Evolutionary conservation across 2,329 filamentous ascomycete genomes (phyloP).

Genomic region (Mollisia scopiformis): DNA sequence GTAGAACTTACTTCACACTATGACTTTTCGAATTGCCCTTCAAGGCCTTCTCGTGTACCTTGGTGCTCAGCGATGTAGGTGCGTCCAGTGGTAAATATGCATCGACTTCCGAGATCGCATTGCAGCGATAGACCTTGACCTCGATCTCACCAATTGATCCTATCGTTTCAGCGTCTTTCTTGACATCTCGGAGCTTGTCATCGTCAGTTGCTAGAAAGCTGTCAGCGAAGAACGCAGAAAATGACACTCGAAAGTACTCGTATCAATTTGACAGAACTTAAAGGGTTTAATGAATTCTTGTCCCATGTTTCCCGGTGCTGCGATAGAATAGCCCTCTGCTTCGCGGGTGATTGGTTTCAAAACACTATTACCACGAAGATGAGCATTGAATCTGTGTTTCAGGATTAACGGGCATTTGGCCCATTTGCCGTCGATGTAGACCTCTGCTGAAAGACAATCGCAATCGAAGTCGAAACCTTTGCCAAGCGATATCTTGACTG

Average conservation of each 20-base stretch:
- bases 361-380: neutral
- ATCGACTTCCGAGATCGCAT: neutral
- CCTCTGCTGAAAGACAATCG: neutral
- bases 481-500: neutral
- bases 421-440: constrained; percentile 1
- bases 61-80: neutral
- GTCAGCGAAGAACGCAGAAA: neutral
- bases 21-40: constrained; percentile 23
- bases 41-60: constrained; percentile 21
- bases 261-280: constrained; percentile 11
- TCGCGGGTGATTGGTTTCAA: neutral
- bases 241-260: neutral
- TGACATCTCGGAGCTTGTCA: constrained; percentile 1
- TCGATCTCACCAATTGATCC: constrained; percentile 13
- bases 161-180: constrained; percentile 10
- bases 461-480: neutral
- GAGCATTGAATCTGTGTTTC: neutral
- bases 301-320: neutral
- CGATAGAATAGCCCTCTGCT: neutral
- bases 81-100: neutral
- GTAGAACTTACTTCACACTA: constrained; percentile 6
- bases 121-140: neutral
- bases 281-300: neutral
- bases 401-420: neutral
- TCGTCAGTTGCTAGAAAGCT: constrained; percentile 4